These are phyloP conservation scores for Penicillium hesseltinei DNA, from an alignment of 2,329 filamentous ascomycete genomes.

Conservation along the genomic window DNA sequence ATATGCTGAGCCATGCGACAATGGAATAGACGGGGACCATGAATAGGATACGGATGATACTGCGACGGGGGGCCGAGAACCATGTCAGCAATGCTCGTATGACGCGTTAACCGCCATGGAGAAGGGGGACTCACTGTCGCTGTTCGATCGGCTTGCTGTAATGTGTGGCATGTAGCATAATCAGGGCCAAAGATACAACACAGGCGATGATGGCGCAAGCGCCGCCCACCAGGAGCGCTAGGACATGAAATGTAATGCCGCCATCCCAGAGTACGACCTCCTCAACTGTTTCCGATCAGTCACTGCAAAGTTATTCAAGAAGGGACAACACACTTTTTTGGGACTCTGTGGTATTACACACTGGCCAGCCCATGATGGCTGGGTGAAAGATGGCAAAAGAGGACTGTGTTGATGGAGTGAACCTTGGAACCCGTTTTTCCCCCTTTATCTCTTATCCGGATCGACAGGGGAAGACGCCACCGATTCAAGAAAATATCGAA, in stretches of 20 bases:
- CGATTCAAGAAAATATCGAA: not conserved
- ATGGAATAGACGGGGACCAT: conserved; percentile 80
- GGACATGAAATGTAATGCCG: conserved; percentile 55
- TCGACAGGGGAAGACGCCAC: conserved; percentile 17
- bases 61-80: conserved; percentile 41
- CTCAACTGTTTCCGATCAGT: conserved; percentile 34
- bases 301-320: conserved; percentile 1
- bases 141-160: conserved; percentile 61
- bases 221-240: conserved; percentile 55
- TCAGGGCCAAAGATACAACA: conserved; percentile 53
- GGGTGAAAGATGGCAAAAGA: conserved; percentile 1
- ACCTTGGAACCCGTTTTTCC: conserved; percentile 3
- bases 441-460: conserved; percentile 25
- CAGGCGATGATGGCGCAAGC: conserved; percentile 54
- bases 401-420: conserved; percentile 8
- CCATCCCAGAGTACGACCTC: conserved; percentile 54
- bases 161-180: conserved; percentile 58
- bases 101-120: conserved; percentile 43
- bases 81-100: conserved; percentile 47
- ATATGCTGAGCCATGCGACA: conserved; percentile 69
- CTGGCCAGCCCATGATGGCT: conserved; percentile 43
- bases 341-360: conserved; percentile 53
- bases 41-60: conserved; percentile 80
- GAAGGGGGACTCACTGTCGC: conserved; percentile 65
- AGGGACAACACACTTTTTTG: conserved; percentile 38